Conservation (phyloP, 306 rosid species). For the Begonia peltatifolia region DNA sequence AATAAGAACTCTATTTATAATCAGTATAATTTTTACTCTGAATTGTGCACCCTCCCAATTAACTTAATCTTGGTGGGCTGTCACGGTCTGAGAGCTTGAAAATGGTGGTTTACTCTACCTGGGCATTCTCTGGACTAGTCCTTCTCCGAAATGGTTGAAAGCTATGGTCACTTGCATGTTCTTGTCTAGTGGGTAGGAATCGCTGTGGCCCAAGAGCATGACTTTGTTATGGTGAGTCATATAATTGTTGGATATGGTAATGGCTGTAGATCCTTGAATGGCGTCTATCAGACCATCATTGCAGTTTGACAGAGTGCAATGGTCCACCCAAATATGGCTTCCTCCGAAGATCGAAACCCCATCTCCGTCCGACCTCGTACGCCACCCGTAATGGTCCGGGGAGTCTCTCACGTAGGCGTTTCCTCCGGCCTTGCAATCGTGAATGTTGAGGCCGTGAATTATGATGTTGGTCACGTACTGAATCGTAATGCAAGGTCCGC, state of each 20-base stretch:
- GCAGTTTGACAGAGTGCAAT: constrained; percentile 63
- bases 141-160: constrained; percentile 94
- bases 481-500: constrained; percentile 89
- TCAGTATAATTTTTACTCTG: too few species aligned
- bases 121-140: constrained; percentile 76
- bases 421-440: constrained; percentile 74
- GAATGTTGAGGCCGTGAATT: constrained; percentile 68
- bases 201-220: constrained; percentile 94
- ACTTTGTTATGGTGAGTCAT: constrained; percentile 85
- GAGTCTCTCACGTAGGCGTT: constrained; percentile 75
- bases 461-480: constrained; percentile 68
- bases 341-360: constrained; percentile 82
- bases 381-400: constrained; percentile 67
- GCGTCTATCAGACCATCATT: constrained; percentile 73
- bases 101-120: constrained; percentile 11
- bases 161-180: constrained; percentile 89
- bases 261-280: constrained; percentile 70
- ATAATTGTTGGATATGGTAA: constrained; percentile 69
- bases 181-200: constrained; percentile 48
- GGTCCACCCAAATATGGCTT: constrained; percentile 85
- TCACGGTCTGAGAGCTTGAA: neutral
- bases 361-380: constrained; percentile 78
- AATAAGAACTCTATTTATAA: too few species aligned
- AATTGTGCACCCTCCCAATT: too few species aligned
- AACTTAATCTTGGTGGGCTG: too few species aligned